Evolutionary conservation across 176 grass and related monocot species (phyloP).

Genomic region (Oryza australiensis): DNA sequence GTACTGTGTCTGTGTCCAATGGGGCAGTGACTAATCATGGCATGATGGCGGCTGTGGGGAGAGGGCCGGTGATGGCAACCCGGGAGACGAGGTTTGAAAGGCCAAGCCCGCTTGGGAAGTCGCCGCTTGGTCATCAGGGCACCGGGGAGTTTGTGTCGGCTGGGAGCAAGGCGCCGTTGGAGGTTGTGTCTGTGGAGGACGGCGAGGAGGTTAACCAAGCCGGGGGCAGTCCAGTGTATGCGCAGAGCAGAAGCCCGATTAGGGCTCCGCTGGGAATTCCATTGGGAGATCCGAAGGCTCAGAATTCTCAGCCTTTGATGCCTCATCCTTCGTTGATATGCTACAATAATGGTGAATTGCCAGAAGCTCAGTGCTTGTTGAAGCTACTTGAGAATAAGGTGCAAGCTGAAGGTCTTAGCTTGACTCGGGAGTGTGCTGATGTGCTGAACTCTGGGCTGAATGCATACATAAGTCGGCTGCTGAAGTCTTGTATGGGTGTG

Average conservation of each 20-base stretch:
- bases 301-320: conserved; percentile 31
- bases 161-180: conserved; percentile 48
- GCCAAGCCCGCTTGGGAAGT: conserved; percentile 59
- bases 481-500: conserved; percentile 57
- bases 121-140: conserved; percentile 46
- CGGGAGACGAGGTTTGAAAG: conserved; percentile 51
- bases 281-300: conserved; percentile 39
- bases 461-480: conserved; percentile 50
- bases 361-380: conserved; percentile 49
- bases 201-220: conserved; percentile 83
- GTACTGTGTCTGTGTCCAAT: conserved; percentile 31
- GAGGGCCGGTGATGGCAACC: neutral
- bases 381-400: conserved; percentile 55
- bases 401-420: conserved; percentile 46
- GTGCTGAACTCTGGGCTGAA: conserved; percentile 71
- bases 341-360: conserved; percentile 57
- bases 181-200: conserved; percentile 69
- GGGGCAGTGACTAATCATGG: conserved; percentile 34
- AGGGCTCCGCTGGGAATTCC: conserved; percentile 59
- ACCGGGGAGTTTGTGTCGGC: conserved; percentile 46
- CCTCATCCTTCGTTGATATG: conserved; percentile 45
- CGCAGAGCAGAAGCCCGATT: conserved; percentile 72
- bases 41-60: conserved; percentile 12
- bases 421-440: conserved; percentile 55
- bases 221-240: conserved; percentile 47